Evolutionary conservation across 768 basidiomycete genomes (phyloP).

Genomic region (Agaricus bisporus): DNA sequence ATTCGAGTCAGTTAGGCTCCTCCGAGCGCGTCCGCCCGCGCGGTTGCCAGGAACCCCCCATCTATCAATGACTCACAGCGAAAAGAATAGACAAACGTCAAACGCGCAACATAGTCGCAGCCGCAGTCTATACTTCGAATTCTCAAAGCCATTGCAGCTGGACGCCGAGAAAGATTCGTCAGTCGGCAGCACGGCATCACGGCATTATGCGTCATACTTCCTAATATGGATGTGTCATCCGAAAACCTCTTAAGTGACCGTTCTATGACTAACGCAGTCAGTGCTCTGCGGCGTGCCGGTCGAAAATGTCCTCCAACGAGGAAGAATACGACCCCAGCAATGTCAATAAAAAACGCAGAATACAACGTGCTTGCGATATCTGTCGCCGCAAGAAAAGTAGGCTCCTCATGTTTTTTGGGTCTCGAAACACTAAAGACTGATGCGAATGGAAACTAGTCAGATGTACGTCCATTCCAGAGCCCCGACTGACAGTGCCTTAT

Average conservation of each 20-base stretch:
- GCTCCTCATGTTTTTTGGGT: slow-evolving; percentile 16
- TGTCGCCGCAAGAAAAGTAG: slow-evolving; percentile 81
- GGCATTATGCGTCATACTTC: background rate
- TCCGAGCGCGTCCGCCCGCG: no score
- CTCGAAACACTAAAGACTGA: background rate
- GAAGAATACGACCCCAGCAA: slow-evolving; percentile 47
- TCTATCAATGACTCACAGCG: no score
- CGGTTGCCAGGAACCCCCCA: no score
- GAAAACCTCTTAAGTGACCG: no score
- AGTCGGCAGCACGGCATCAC: background rate
- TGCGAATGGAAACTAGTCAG: slow-evolving; percentile 38
- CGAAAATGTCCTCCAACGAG: slow-evolving; percentile 58
- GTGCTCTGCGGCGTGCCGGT: background rate
- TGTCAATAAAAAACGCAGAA: slow-evolving; percentile 55
- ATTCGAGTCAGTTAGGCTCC: no score
- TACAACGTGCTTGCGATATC: slow-evolving; percentile 77
- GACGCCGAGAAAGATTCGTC: no score
- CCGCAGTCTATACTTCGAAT: no score
- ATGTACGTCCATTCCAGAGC: slow-evolving; percentile 37
- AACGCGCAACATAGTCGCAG: no score
- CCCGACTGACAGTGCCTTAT: background rate
- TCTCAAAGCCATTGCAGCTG: no score
- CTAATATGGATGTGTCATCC: no score
- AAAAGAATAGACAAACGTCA: no score
- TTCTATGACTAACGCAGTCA: background rate